Conservation (phyloP, 2,329 filamentous ascomycete genomes). For the Ilyonectria sp. region DNA sequence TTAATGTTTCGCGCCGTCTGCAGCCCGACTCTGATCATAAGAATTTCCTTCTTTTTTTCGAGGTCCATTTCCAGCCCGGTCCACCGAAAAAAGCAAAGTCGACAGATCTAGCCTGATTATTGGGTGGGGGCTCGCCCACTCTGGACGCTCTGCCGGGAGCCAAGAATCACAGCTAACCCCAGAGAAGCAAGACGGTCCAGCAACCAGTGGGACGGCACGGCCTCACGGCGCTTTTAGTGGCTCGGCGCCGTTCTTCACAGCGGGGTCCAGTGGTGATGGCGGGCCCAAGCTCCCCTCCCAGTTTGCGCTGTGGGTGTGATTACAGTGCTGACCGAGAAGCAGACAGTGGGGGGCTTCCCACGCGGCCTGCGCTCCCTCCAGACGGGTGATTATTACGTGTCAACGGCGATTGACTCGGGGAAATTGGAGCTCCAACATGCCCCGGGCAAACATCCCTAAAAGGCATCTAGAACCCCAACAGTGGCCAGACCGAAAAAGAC, state of each 20-base stretch:
- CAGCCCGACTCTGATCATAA: conserved; percentile 38
- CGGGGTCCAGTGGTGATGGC: background rate
- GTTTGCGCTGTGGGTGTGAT: background rate
- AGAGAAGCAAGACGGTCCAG: conserved; percentile 2
- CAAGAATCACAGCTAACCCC: conserved; percentile 35
- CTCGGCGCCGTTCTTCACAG: conserved; percentile 6
- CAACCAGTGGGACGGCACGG: background rate
- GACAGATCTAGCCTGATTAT: conserved; percentile 24
- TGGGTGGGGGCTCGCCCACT: conserved; percentile 30
- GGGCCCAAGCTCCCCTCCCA: conserved; percentile 1
- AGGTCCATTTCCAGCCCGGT: conserved; percentile 16
- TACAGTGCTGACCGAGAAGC: conserved; percentile 4
- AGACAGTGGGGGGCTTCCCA: background rate
- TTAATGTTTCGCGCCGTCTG: conserved; percentile 24
- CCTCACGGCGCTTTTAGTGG: conserved; percentile 5
- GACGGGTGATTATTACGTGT: conserved; percentile 14
- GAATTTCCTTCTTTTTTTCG: conserved; percentile 36
- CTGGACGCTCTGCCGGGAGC: conserved; percentile 33
- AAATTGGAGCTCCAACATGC: background rate
- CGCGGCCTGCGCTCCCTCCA: background rate
- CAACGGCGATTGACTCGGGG: conserved; percentile 15
- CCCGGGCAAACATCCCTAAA: background rate
- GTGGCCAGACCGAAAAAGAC: background rate
- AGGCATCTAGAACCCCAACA: background rate
- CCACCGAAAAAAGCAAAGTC: conserved; percentile 35